Base-by-base conservation (phyloP, 352 stramenopile genomes). In the Globisporangium spiculum region DNA sequence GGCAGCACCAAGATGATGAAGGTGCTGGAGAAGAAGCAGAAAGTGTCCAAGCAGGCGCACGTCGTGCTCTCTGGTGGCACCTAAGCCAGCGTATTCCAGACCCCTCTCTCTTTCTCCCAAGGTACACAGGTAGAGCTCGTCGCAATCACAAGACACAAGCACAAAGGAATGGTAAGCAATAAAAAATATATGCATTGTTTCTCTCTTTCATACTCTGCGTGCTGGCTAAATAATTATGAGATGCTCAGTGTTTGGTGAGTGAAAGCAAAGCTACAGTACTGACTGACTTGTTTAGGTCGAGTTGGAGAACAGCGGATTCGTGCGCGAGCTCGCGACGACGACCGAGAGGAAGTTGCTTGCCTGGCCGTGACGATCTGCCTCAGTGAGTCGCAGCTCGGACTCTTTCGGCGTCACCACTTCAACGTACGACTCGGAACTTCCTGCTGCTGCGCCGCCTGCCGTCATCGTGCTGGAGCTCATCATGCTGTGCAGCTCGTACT, bases 1-100 rank as follows among this genome's bases (percentile, higher is more conserved):
- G 84, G 81, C n/a, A 88, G 81, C 48, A 89, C 73, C 9, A 92
- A 90, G 65, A 93, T 91, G 78, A 96, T 95, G 84, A 89, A 90
- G 57, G 82, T 89, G 52, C 76, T 96, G 8, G 82, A 94, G 63
- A 92, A 89, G 72, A 93, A 94, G 66, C 89, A 96, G 61, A 86
- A 91, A 52, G 76, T 84, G 32, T 78, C 83, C 6, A 88, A 94
- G 66, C 86, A 95, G 74, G 89, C 89, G 26, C 87, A 93, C 71
- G 81, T 96, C 18, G 87, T 96, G 71, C 77, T 96, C 12, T 92
- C 84, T 18, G 84, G 80, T 65, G 84, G 84, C 59, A 75, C 75
- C 22, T 93, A 55, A 52, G 56, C 30, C 18, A 4, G 22, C 5
- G 20, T 5, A 22, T 27, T 20, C 38, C 4, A 16, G 48, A 55